Percentiles rank a stretch among this genome's conserved stretches.
Conservation (phyloP, 495 filamentous ascomycete genomes). For the Lepidopterella palustris region DNA sequence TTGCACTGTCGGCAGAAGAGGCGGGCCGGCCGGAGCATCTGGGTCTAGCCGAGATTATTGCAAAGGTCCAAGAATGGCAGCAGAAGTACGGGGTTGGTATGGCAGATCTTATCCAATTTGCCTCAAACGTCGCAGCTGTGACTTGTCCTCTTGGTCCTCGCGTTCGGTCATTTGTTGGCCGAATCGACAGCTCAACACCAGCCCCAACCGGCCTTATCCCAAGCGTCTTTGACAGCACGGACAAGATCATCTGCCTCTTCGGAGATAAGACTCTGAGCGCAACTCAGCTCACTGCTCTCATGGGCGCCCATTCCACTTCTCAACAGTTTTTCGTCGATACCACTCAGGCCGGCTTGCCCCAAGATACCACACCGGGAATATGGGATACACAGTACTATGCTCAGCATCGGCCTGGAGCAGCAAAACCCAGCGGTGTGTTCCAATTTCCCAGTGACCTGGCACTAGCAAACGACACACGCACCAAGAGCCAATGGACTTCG, state of each 20-base stretch:
- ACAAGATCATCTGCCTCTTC: conserved; percentile 39
- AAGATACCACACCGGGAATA: conserved; percentile 40
- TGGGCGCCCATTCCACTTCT: conserved; percentile 46
- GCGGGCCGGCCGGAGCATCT: conserved; percentile 17
- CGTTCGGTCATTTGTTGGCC: conserved; percentile 35
- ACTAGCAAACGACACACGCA: conserved; percentile 35
- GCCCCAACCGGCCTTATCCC: conserved; percentile 35
- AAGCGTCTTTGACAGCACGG: conserved; percentile 25
- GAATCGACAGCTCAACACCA: conserved; percentile 28
- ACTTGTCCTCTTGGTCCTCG: conserved; percentile 21
- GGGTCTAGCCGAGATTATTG: conserved; percentile 12
- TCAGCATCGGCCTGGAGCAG: conserved; percentile 26
- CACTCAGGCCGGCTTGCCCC: conserved; percentile 26
- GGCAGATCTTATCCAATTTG: conserved; percentile 28
- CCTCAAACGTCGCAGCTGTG: conserved; percentile 14
- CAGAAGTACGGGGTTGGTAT: conserved; percentile 18
- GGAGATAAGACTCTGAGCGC: conserved; percentile 43
- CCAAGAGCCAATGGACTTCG: conserved; percentile 31
- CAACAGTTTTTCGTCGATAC: conserved; percentile 42
- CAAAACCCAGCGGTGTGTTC: conserved; percentile 33
- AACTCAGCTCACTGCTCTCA: conserved; percentile 40
- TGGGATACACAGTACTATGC: conserved; percentile 43
- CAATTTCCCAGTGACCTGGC: conserved; percentile 42
- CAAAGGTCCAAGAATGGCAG: conserved; percentile 4
- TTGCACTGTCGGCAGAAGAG: conserved; percentile 19